A percentile compares a stretch with the other conserved stretches of the same genome.
Evolutionary conservation across 176 grass and related monocot genomes (phyloP).

Genomic region (Typha latifolia): DNA sequence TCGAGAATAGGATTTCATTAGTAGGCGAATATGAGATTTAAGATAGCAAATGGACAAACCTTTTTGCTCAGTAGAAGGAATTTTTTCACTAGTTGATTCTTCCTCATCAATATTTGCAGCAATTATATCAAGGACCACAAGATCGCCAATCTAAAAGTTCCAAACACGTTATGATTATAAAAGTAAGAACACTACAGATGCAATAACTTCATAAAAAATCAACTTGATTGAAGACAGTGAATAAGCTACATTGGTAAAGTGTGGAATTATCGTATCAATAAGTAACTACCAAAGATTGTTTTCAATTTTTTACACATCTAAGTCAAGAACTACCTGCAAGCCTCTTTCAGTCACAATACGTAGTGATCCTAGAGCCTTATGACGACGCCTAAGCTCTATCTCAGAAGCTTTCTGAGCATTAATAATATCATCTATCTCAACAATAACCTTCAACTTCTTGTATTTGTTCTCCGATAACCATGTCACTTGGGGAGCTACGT

Average conservation of each 20-base stretch:
- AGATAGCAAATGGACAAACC: constrained; percentile 27
- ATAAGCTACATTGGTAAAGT: not conserved
- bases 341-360: constrained; percentile 74
- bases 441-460: constrained; percentile 81
- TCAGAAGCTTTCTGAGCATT: constrained; percentile 59
- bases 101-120: constrained; percentile 57
- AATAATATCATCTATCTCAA: constrained; percentile 83
- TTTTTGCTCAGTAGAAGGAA: constrained; percentile 81
- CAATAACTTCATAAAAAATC: too few relatives aligned
- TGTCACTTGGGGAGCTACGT: constrained; percentile 58
- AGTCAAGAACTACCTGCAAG: constrained; percentile 51
- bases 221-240: not conserved
- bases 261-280: too few relatives aligned
- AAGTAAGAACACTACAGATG: not conserved
- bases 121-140: constrained; percentile 88
- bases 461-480: constrained; percentile 85
- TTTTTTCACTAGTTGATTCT: constrained; percentile 73
- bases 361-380: constrained; percentile 69
- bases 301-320: not conserved
- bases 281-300: not conserved
- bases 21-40: not conserved
- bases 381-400: constrained; percentile 56
- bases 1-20: not conserved
- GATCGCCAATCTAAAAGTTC: constrained; percentile 51
- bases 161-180: constrained; percentile 4